Conservation (phyloP, 176 grass and related monocot genomes). For the Musa acuminata region DNA sequence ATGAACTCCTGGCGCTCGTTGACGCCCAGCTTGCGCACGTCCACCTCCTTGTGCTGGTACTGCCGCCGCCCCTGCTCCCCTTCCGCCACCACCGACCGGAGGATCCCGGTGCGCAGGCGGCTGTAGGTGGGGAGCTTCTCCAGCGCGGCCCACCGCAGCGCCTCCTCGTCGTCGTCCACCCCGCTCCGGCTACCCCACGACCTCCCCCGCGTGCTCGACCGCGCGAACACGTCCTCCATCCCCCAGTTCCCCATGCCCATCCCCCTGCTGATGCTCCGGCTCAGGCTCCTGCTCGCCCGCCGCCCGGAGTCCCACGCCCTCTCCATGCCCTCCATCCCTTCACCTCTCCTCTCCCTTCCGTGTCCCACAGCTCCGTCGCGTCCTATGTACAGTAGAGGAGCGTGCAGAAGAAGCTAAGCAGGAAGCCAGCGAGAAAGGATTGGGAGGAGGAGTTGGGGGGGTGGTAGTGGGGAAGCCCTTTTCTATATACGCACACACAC, state of each 20-base stretch:
- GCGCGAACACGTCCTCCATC: constrained; percentile 72
- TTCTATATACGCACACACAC: too few species aligned
- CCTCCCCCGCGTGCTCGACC: too few species aligned
- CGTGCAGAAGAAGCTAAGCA: too few species aligned
- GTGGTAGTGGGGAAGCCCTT: too few species aligned
- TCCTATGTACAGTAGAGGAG: too few species aligned
- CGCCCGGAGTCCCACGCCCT: constrained; percentile 69
- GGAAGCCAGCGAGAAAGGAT: too few species aligned
- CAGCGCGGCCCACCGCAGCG: constrained; percentile 77
- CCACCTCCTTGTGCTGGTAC: constrained; percentile 31
- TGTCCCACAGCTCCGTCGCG: too few species aligned
- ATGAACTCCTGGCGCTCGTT: constrained; percentile 53
- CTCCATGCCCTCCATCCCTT: constrained; percentile 37
- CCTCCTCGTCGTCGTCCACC: constrained; percentile 73
- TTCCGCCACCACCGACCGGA: constrained; percentile 15
- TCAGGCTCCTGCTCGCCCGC: constrained; percentile 15
- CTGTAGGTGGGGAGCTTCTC: constrained; percentile 78
- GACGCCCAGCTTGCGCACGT: constrained; percentile 42
- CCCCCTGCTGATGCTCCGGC: constrained; percentile 39
- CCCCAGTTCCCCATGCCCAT: constrained; percentile 82
- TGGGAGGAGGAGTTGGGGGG: too few species aligned
- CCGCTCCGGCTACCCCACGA: constrained; percentile 11
- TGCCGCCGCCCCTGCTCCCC: not conserved
- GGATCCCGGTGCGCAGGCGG: constrained; percentile 68
- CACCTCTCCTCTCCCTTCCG: not conserved